Evolutionary conservation across 148 eudicot species (phyloP), one percentile per base, ranked within the genome.

Genomic region (Vaccinium darrowii): DNA sequence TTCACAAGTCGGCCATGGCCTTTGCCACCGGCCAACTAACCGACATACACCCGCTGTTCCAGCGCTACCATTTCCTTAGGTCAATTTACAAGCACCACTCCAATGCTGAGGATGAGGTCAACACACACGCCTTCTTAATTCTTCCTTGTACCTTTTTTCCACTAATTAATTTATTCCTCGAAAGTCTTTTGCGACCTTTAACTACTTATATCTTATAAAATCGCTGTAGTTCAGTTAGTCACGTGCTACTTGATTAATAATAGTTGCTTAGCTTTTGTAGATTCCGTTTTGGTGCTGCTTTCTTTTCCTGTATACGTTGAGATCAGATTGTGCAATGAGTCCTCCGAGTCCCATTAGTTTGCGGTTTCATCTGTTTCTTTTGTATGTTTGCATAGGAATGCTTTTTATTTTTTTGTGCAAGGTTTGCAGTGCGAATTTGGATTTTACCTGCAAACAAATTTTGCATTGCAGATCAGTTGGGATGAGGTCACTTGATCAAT

Each of bases 41-140:
- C 16, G 95, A 93, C 85, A 92, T 96, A 78, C 85, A 88, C 82
- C 95, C 95, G 7, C 89, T 96, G 92, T 83, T 91, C 10, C 85
- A 90, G 86, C 89, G 95, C 18, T 94, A 91, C 81, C 92, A 92
- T 84, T 93, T 94, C 72, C 84, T 96, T 49, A 84, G 98, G 27
- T 91, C 92, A 13, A 94, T 96, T 82, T 96, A 96, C 69, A 91
- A 91, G 89, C 98, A 96, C 86, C 99, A 96, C 84, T 94, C 94
- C 90, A 93, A 92, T 91, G 98, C 99, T 7, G 98, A 96, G 86
- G 99, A 96, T 86, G 99, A 96, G 95, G 98, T 93, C 69, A 43
- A 43, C 47, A 43, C 47, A 43, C 47, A 43, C 69, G 25, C 23
- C 74, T 51, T 78, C 63, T 14, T 19, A 2, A 51, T 58, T 76